Evolutionary conservation across 768 basidiomycete genomes (phyloP).

Genomic region (Calvatia gigantea): DNA sequence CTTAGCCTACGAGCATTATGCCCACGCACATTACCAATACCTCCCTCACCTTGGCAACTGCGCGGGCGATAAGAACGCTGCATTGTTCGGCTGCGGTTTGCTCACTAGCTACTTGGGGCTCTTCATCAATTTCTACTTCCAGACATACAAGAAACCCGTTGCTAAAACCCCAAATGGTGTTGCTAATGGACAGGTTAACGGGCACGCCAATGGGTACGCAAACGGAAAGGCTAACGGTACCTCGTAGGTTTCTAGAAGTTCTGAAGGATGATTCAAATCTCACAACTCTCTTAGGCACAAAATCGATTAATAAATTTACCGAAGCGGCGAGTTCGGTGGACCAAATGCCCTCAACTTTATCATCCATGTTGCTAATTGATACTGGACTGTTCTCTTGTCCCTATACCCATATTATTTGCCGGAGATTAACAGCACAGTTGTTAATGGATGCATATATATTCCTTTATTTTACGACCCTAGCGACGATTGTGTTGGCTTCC

Average conservation of each 20-base stretch:
- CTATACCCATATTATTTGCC: conserved; percentile 12
- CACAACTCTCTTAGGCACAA: conserved; percentile 25
- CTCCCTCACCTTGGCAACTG: conserved; percentile 81
- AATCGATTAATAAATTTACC: conserved; percentile 23
- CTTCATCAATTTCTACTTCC: conserved; percentile 94
- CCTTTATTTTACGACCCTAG: conserved; percentile 17
- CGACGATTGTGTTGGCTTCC: neutral
- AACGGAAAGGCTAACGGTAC: conserved; percentile 21
- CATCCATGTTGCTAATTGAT: conserved; percentile 5
- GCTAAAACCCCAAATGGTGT: conserved; percentile 47
- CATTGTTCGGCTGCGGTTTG: conserved; percentile 83
- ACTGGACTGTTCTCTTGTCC: neutral
- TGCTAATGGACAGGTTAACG: conserved; percentile 35
- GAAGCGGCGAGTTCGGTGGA: neutral
- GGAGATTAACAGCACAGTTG: conserved; percentile 11
- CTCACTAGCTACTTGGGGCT: conserved; percentile 89
- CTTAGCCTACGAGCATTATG: conserved; percentile 80
- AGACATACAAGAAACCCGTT: conserved; percentile 72
- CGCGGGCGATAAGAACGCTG: conserved; percentile 85
- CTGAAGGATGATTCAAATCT: neutral
- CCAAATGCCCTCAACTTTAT: neutral
- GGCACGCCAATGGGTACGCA: conserved; percentile 28
- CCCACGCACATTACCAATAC: conserved; percentile 53
- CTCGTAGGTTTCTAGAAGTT: conserved; percentile 13
- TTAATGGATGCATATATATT: conserved; percentile 8